Evolutionary conservation across 768 basidiomycete genomes (phyloP).

Genomic region (Phlegmacium glaucopus): DNA sequence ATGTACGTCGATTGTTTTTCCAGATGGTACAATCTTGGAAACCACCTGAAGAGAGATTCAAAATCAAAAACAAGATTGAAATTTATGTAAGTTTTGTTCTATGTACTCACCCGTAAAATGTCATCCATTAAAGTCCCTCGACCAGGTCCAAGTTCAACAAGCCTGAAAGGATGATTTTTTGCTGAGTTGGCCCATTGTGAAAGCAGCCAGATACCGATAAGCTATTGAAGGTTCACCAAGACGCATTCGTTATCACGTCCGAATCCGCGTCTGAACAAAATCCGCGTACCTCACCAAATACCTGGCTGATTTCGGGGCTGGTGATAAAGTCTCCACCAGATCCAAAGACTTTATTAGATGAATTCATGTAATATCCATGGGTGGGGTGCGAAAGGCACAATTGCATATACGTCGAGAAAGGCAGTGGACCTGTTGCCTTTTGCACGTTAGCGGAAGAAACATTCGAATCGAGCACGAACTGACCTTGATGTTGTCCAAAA

Average conservation of each 20-base stretch:
- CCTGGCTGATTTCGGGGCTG: constrained; percentile 93
- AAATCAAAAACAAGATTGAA: too few relatives aligned
- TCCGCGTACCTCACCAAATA: constrained; percentile 87
- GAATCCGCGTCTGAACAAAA: neutral
- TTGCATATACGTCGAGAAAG: constrained; percentile 89
- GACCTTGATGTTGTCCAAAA: constrained; percentile 74
- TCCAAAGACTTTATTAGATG: constrained; percentile 76
- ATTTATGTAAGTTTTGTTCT: too few relatives aligned
- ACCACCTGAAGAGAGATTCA: constrained; percentile 39
- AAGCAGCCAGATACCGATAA: constrained; percentile 84
- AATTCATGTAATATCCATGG: constrained; percentile 89
- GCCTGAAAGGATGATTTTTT: constrained; percentile 46
- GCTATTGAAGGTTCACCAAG: constrained; percentile 39
- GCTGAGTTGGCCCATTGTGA: constrained; percentile 67
- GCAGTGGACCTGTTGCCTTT: constrained; percentile 86
- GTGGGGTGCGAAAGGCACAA: constrained; percentile 87
- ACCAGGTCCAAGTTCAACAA: constrained; percentile 94
- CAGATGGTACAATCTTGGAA: constrained; percentile 39
- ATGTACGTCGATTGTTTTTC: constrained; percentile 48
- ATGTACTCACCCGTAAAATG: constrained; percentile 71
- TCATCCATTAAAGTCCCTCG: constrained; percentile 91
- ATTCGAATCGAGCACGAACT: constrained; percentile 3
- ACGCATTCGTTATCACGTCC: constrained; percentile 35
- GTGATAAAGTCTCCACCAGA: constrained; percentile 90
- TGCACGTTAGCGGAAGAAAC: constrained; percentile 6